These are phyloP conservation scores for Coelastrella sp. DNA, from an alignment of 139 green algal species.

Conservation along the genomic window DNA sequence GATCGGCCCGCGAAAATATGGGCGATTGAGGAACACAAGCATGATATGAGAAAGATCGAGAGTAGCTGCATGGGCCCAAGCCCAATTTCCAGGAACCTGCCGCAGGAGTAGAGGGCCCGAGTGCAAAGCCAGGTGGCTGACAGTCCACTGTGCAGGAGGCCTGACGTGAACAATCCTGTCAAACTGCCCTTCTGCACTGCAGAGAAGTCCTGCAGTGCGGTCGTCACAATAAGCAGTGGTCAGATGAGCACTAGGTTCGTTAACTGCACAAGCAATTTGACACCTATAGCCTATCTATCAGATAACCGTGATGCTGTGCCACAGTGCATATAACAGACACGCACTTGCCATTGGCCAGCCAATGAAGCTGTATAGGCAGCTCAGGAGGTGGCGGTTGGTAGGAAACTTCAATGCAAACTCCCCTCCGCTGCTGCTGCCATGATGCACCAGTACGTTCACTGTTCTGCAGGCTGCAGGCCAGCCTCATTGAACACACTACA, in stretches of 20 bases:
- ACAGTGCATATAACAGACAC: no score
- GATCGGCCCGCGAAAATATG: neutral
- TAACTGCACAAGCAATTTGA: neutral
- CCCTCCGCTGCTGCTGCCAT: neutral
- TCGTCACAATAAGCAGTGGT: neutral
- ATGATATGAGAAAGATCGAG: neutral
- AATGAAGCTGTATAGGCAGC: neutral
- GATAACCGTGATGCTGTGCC: no score
- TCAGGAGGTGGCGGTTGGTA: neutral
- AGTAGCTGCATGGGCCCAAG: conserved; percentile 8
- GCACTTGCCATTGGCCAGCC: no score
- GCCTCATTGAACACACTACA: neutral
- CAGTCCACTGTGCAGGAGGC: conserved; percentile 17
- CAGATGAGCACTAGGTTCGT: neutral
- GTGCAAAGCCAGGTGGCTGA: conserved; percentile 15
- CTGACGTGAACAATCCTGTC: neutral
- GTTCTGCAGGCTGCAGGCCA: neutral
- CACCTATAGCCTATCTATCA: no score
- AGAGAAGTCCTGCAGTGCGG: neutral
- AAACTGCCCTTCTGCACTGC: neutral
- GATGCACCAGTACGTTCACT: neutral
- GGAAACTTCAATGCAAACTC: neutral
- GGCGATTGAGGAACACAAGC: neutral
- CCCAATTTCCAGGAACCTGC: neutral
- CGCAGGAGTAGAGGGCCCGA: neutral